A percentile compares a stretch with the other conserved stretches of the same genome.
Conservation (phyloP, 495 filamentous ascomycete species). For the Podospora pseudopauciseta region DNA sequence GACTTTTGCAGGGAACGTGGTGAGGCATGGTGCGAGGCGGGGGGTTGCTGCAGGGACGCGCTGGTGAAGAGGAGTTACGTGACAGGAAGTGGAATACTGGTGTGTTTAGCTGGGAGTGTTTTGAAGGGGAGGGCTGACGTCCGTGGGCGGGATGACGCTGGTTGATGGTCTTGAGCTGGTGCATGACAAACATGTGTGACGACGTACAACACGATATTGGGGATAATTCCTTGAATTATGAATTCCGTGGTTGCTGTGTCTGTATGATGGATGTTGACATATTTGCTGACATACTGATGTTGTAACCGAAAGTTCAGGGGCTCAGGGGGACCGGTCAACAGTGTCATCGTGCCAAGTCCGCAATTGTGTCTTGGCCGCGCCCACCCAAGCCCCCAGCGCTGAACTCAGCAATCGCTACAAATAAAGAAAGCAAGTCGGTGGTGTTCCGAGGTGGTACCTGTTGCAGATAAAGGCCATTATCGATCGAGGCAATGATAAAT, state of each 20-base stretch:
- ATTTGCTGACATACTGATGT: background rate
- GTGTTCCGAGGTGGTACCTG: too few species aligned
- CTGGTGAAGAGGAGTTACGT: background rate
- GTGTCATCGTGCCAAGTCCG: background rate
- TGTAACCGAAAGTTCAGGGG: background rate
- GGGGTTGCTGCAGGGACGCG: background rate
- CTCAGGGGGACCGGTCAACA: background rate
- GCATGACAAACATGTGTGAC: background rate
- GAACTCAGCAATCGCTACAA: background rate
- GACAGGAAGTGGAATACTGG: background rate
- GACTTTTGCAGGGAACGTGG: constrained; percentile 10
- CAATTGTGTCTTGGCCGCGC: background rate
- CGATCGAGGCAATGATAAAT: too few species aligned
- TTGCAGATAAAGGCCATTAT: too few species aligned
- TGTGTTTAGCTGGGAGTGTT: background rate
- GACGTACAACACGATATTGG: too few species aligned
- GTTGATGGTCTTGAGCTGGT: background rate
- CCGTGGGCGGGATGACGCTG: constrained; percentile 5
- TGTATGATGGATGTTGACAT: background rate
- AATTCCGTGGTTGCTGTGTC: background rate
- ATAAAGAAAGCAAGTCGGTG: background rate
- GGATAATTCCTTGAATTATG: background rate
- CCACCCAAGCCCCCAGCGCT: background rate
- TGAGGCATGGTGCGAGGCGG: constrained; percentile 1
- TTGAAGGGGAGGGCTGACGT: background rate